These are phyloP conservation scores for Neophaeococcomyces mojaviensis DNA, from an alignment of 2,329 filamentous ascomycete species.

Conservation along the genomic window DNA sequence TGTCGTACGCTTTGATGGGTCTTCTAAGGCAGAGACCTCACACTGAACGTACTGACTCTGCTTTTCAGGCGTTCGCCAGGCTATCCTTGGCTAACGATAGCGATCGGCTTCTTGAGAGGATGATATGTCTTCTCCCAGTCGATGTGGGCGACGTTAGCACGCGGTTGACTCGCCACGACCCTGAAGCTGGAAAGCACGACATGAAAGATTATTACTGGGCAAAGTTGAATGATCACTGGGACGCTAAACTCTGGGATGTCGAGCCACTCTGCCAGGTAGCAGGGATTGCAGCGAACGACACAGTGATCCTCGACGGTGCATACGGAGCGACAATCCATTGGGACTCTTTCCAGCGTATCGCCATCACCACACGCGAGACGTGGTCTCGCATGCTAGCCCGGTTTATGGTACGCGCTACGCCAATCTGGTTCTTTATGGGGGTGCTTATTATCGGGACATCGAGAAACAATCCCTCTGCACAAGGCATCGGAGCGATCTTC, in stretches of 20 bases:
- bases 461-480: neutral
- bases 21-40: conserved; percentile 35
- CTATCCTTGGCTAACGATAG: conserved; percentile 42
- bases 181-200: neutral
- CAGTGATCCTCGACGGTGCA: conserved; percentile 37
- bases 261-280: conserved; percentile 35
- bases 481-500: conserved; percentile 11
- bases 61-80: conserved; percentile 42
- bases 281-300: conserved; percentile 36
- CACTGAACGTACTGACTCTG: conserved; percentile 33
- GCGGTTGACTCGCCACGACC: neutral
- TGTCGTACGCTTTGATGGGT: conserved; percentile 42
- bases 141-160: too few relatives aligned
- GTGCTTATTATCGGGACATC: conserved; percentile 4
- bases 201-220: conserved; percentile 17
- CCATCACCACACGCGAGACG: conserved; percentile 23
- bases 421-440: conserved; percentile 15
- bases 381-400: conserved; percentile 25
- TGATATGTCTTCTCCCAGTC: conserved; percentile 39
- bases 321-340: conserved; percentile 37
- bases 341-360: conserved; percentile 34
- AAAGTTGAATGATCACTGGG: conserved; percentile 31
- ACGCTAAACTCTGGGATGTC: conserved; percentile 40
- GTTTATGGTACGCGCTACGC: conserved; percentile 15
- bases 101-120: conserved; percentile 38